Evolutionary conservation across 257 asterid species (phyloP), one percentile per base, ranked within the genome.

Genomic region (Misopates orontium): DNA sequence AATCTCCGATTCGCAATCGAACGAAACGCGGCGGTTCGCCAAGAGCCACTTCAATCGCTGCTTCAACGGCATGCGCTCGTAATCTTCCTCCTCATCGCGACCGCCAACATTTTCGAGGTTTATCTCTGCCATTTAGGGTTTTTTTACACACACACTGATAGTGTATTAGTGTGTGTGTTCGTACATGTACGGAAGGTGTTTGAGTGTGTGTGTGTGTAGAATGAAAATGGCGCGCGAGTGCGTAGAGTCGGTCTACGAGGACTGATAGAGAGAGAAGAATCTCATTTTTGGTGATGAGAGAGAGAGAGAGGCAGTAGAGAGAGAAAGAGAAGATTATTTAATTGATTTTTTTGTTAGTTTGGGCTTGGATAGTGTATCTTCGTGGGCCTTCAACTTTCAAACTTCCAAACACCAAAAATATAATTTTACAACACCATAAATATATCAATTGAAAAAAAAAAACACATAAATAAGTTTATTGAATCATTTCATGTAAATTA

Each of bases 41-140:
- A 82, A 68, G n/a, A 87, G 71, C 76, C 79, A 36, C 56, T 87
- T 87, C 76, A 87, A 56, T 28, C 95, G 88, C 80, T 85, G 89
- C 48, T 85, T 85, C 64, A 89, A 78, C 12, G 97, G 97, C 73
- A 89, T 52, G 18, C 77, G 67, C 68, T 85, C 97, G 66, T 68
- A 75, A 60, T 82, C 88, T 9, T 66, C 87, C 53, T 18, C 58
- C 71, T 19, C 59, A 41, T 45, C 22, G 20, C 49, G 58, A 64
- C n/a, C n/a, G n/a, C 67, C 70, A 21, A 72, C 76, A 49, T 42
- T 54, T 57, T 47, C 73, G 9, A 64, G 36, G 54, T 57, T 52
- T 59, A 47, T 70, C 66, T 68, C 71, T 23, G 70, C 56, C 83
- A 80, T 80, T 49, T 76, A 76, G 77, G 80, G 79, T 75, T 66